Base-by-base conservation (phyloP, 1,139 yeast species). In the Eremothecium sinecaudum region DNA sequence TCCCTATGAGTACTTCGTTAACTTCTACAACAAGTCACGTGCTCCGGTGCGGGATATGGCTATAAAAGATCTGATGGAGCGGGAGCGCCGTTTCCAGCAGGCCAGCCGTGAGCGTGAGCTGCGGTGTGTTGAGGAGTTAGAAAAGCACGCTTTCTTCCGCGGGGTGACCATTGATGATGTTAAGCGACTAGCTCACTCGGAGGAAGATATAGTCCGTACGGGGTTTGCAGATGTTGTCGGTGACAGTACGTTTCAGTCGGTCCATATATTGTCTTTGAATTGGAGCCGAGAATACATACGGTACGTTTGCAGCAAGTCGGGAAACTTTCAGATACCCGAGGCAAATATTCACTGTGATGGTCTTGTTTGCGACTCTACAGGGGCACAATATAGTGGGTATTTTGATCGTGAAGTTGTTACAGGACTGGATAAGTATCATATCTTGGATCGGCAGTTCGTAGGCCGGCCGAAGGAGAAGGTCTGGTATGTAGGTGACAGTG, bases 401-500 rank as follows among this genome's bases (percentile, higher is more conserved):
- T 50, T 55, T 31, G 40, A 49, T n/a, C 47, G 46, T 26, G 20
- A 33, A 10, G 29, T 51, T 12, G 24, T 55, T 15, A 44, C 54
- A 4, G 59, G 60, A 3, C 40, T 46, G 5, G 59, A 55, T 37
- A 55, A 55, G 40, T 37, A 48, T 11, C 26, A 19, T 5, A 28
- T 30, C 4, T 24, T 50, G 15, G 28, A 11, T 3, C 19, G 19
- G 2, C 23, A 21, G 9, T n/a, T 27, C 5, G 11, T 18, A 14
- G 21, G 21, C 12, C 12, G 7, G 25, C 7, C 13, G 5, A 11
- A 18, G 3, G 29, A 28, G 2, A 16, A 31, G 5, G 25, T 33
- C 20, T 53, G 58, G 56, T 56, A 50, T 36, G 36, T 54, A 17
- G 60, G 60, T 11, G 60, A 56, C 35, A 56, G 60, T 35, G 55